Evolutionary conservation across 805 yeast species (phyloP).

Genomic region (Cyberlindnera mississippiensis): DNA sequence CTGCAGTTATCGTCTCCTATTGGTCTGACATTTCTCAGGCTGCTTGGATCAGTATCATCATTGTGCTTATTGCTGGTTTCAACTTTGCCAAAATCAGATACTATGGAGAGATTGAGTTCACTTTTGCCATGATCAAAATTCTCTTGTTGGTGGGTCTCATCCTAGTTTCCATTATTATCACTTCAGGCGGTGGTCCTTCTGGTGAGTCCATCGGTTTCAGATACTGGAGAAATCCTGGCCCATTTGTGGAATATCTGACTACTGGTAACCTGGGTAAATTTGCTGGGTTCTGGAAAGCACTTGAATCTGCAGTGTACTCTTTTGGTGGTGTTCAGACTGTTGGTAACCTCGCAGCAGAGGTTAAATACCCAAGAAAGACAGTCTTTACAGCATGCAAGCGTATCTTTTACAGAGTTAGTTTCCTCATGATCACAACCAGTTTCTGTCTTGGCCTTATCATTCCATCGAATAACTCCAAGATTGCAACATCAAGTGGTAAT

Average conservation of each 20-base stretch:
- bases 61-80: slow-evolving; percentile 31
- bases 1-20: slow-evolving; percentile 39
- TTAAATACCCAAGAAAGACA: slow-evolving; percentile 48
- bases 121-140: slow-evolving; percentile 40
- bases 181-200: slow-evolving; percentile 40
- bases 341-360: slow-evolving; percentile 50
- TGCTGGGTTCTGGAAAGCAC: slow-evolving; percentile 54
- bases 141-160: slow-evolving; percentile 43
- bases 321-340: slow-evolving; percentile 55
- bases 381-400: slow-evolving; percentile 54
- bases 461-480: slow-evolving; percentile 27
- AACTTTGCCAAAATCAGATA: slow-evolving; percentile 36
- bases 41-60: slow-evolving; percentile 40
- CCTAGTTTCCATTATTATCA: slow-evolving; percentile 42
- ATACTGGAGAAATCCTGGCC: slow-evolving; percentile 34
- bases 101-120: slow-evolving; percentile 49
- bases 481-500: slow-evolving; percentile 28
- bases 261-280: slow-evolving; percentile 49
- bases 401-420: slow-evolving; percentile 28
- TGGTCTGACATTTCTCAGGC: slow-evolving; percentile 43
- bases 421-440: slow-evolving; percentile 28
- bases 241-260: slow-evolving; percentile 26
- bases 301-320: slow-evolving; percentile 51
- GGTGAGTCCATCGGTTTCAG: slow-evolving; percentile 34
- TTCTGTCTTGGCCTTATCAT: slow-evolving; percentile 33